A percentile compares a stretch with the other conserved stretches of the same genome.
Evolutionary conservation across 345 rosid species (phyloP).

Genomic region (Salix udensis): DNA sequence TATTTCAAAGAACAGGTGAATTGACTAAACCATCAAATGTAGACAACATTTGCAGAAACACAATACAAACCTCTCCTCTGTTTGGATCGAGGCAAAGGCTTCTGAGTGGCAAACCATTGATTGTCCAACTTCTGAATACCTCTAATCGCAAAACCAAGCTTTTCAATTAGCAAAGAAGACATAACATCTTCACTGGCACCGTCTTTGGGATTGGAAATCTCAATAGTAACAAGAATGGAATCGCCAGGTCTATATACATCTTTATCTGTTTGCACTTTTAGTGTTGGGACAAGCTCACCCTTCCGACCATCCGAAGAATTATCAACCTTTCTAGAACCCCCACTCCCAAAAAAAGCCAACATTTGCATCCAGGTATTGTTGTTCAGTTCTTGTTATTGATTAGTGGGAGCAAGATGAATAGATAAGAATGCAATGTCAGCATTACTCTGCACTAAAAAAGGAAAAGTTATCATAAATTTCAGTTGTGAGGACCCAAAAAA

Average conservation of each 20-base stretch:
- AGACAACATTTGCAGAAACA: not conserved
- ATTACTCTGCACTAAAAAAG: too few relatives aligned
- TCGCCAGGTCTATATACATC: constrained; percentile 92
- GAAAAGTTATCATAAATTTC: too few relatives aligned
- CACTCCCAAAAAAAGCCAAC: constrained; percentile 43
- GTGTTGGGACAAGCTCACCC: constrained; percentile 38
- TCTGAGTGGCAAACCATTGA: constrained; percentile 80
- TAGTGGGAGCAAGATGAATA: not conserved
- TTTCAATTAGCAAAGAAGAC: constrained; percentile 57
- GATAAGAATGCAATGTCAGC: not conserved
- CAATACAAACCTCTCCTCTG: constrained; percentile 56
- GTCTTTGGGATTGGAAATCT: constrained; percentile 43
- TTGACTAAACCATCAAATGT: not conserved
- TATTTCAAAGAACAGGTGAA: not conserved
- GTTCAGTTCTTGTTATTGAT: too few relatives aligned
- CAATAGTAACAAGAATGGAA: constrained; percentile 56
- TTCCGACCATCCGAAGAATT: constrained; percentile 17
- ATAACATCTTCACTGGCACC: constrained; percentile 16
- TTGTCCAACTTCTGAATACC: constrained; percentile 80
- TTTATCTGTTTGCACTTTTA: constrained; percentile 59
- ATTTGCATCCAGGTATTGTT: constrained; percentile 33
- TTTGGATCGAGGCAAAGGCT: constrained; percentile 53
- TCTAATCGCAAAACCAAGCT: constrained; percentile 75
- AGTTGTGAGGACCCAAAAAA: too few relatives aligned
- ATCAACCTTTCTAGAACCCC: constrained; percentile 28